Evolutionary conservation across 768 basidiomycete genomes (phyloP), one percentile per base, ranked within the genome.

Genomic region (Mrakia gelida): DNA sequence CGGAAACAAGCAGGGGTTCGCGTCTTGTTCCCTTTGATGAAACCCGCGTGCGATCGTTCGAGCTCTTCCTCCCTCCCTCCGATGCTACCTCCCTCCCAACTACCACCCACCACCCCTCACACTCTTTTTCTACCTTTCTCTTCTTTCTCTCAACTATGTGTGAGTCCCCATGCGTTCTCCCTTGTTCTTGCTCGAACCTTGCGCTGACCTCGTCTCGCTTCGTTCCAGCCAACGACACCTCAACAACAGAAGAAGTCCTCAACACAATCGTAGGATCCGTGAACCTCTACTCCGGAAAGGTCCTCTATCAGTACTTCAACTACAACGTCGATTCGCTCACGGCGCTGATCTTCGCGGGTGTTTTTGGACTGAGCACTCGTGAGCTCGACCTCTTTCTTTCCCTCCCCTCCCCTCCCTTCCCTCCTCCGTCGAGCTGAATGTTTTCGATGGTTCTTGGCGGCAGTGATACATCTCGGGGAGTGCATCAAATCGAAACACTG

Each of bases 401-500:
- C 9, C 38, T 18, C 34, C 38, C 65, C 8, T 23, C 41, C 67
- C 3, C 18, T 7, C 13, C 26, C 59, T 1, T n/a, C 59, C 38
- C n/a, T 59, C 59, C 0, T n/a, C 7, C 54, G 21, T 26, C 45
- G 13, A 59, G n/a, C 28, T 59, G 59, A 59, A 3, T 18, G 3
- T 13, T 11, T 56, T 11, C 30, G 21, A 6, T 65, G 16, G 15
- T 34, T 34, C 23, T 4, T 34, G 9, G 32, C 11, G n/a, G 52
- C 28, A 73, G 71, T 73, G 32, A 38, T 38, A 45, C 71, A 73
- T 28, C 16, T 73, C 71, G 49, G 45, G 15, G 43, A 73, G 34
- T 6, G 43, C 5, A 73, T 73, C 71, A 15, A n/a, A 4, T 73
- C 71, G 21, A 73, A 61, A 30, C 56, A 54, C 71, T 73, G 71